Base-by-base conservation (phyloP, 805 yeast genomes). In the Candida quercuum region DNA sequence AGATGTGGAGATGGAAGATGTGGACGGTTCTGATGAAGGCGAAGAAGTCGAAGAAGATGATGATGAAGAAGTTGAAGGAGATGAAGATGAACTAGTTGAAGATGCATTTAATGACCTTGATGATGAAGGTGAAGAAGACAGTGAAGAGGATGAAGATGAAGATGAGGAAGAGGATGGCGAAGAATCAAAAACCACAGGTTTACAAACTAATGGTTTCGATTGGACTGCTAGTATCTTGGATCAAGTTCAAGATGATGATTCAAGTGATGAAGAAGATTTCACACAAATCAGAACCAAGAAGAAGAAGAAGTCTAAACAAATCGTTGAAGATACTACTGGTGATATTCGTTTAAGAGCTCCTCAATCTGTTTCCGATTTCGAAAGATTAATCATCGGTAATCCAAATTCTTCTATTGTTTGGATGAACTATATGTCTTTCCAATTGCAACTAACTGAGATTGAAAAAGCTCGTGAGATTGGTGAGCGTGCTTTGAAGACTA, bases 341-440 rank as follows among this genome's bases (percentile, higher is more conserved):
- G 93, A 85, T 35, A 71, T 93, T 42, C 78, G 78, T 51, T 74
- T 91, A 12, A 74, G 88, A 51, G 85, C 89, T 13, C 99, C 99
- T 27, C 94, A 91, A 62, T 87, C 97, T 40, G 84, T 78, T 30
- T 66, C 79, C 33, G 99, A 93, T 60, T 93, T 88, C 53, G 99
- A 93, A 64, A 78, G 99, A 54, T 66, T 93, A 47, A 72, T 93
- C 38, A 74, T 93, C 42, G 94, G 97, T 58, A 84, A 84, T 57
- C 97, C 99, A 33, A 83, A 86, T 66, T 86, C 96, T 3, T 91
- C 99, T 1, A 75, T 89, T 25, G 63, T 87, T 40, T 93, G 99
- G 99, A 91, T 93, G 86, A 86, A 89, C 64, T 93, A 85, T 64
- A 93, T 93, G 96, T 89, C 98, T 4, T 93, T 91, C 82, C 96